Evolutionary conservation across 176 grass and related monocot species (phyloP), one percentile per base, ranked within the genome.

Genomic region (Oryza brachyantha): DNA sequence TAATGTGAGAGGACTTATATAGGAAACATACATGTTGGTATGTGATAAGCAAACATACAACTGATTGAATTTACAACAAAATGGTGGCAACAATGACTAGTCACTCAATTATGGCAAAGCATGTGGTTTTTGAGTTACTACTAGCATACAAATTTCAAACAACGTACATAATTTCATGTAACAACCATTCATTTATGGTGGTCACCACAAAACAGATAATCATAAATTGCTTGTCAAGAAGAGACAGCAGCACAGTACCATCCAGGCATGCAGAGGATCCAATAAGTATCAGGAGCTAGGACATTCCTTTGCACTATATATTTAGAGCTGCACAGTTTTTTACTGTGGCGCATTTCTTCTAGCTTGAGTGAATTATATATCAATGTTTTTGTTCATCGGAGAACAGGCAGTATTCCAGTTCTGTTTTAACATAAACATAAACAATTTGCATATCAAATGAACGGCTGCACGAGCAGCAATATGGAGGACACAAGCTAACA

Each of bases 151-250:
- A 78, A 72, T 28, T 64, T 26, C 26, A 72, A 52, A 36, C 14
- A 19, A 12, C 45, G 25, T 12, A 58, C 8, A 64, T 13, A 61
- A 24, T 42, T 41, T 29, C 5, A 69, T 11, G 13, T 71, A 71
- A 43, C 28, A 62, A 68, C 29, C 57, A 68, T 16, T 8, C 70
- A 57, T 74, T 48, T 28, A 55, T 65, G n/a, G 26, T 43, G 17
- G 29, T 28, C 28, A 48, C 13, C 21, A 72, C 31, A 32, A 72
- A 77, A 55, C 25, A 71, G 68, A 67, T 16, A 34, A 17, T 0
- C 45, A 59, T 26, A 28, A 79, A 55, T 85, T 85, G 28, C 26
- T 31, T 40, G 32, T 13, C 1, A 71, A 71, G 34, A 71, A 73
- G 14, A 64, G 59, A 2, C 36, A 32, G 28, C 13, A 22, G 57